Evolutionary conservation across 2,329 filamentous ascomycete genomes (phyloP), one percentile per base, ranked within the genome.

Genomic region (Calonectria multiphialidica): DNA sequence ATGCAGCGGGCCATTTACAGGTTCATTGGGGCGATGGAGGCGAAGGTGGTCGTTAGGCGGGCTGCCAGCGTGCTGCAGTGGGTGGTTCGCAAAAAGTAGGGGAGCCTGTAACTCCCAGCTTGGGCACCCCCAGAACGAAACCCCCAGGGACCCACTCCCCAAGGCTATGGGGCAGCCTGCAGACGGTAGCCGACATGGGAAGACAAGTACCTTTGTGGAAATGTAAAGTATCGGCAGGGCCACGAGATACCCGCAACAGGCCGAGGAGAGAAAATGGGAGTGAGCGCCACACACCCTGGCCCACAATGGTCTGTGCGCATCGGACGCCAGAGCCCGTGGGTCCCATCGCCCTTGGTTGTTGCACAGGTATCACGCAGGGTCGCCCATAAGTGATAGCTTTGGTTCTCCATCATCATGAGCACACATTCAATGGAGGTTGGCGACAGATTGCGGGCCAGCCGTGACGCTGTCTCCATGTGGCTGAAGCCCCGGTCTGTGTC

Each of bases 401-500:
- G 16, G 53, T 37, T 66, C 47, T 55, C 37, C 30, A 45, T 45
- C 35, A 53, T 37, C 45, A 50, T 50, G 62, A 28, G 62, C 21
- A 25, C 61, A 45, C 42, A 42, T 47, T 35, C 45, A n/a, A 61
- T 70, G 50, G 67, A 64, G 62, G 62, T 59, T 70, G 68, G 68
- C 69, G 37, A 63, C 55, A 68, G 57, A 63, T 69, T 74, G 74
- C 72, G 74, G 74, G 74, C 66, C 74, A 72, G 72, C 70, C 55
- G 70, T 59, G 66, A 65, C 66, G 68, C 42, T 64, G 59, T 63
- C 49, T 65, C 68, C 44, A 69, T 72, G 70, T 72, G 66, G 66
- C 57, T 72, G 66, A 72, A 42, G 66, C 16, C 45, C 28, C 45
- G 12, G 66, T 63, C 57, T 57, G 40, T 40, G 62, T 59, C 47